Evolutionary conservation across 345 rosid genomes (phyloP), one percentile per base, ranked within the genome.

Genomic region (Isatis tinctoria): DNA sequence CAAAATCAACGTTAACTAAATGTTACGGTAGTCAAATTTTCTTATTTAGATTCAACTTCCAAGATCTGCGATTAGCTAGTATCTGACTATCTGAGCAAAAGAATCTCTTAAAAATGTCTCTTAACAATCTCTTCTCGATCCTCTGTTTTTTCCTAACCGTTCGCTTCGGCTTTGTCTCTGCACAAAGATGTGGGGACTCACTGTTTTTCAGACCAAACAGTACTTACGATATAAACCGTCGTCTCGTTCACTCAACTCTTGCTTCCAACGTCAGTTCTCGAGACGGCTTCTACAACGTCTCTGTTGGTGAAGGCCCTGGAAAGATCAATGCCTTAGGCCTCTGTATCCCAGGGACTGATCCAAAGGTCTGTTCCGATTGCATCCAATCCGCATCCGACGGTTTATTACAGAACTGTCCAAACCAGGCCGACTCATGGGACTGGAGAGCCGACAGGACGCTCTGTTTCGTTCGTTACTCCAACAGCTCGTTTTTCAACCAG

Each of bases 401-500:
- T 22, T 70, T 81, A 16, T n/a, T 60, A 30, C 16, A 44, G 1
- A 60, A 17, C 13, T 85, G 87, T 56, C 80, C 75, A 3, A 60
- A 73, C 69, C 79, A 48, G 56, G 79, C 68, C 11, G 83, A 86
- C 4, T 83, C 86, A 18, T 43, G 73, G 10, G 30, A 58, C 33
- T 79, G 82, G 80, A 65, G 45, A 28, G 75, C 63, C 6, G 2
- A 39, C 24, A 32, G 41, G 27, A 64, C 77, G 3, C 75, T 72
- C 41, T 85, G 89, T 48, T 63, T 76, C 45, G 33, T 82, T 6
- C 77, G 82, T 12, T 86, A 86, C 39, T 24, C 86, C 5, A 75
- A 82, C 44, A 33, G 54, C 8, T 36, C 69, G 12, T 54, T 85
- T 28, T 70, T 62, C 3, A 26, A 69, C 1, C 8, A 1, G 6